phyloP scores from a whole-genome alignment of 192 early-diverging fungal species.

The Mortierella claussenii region DNA sequence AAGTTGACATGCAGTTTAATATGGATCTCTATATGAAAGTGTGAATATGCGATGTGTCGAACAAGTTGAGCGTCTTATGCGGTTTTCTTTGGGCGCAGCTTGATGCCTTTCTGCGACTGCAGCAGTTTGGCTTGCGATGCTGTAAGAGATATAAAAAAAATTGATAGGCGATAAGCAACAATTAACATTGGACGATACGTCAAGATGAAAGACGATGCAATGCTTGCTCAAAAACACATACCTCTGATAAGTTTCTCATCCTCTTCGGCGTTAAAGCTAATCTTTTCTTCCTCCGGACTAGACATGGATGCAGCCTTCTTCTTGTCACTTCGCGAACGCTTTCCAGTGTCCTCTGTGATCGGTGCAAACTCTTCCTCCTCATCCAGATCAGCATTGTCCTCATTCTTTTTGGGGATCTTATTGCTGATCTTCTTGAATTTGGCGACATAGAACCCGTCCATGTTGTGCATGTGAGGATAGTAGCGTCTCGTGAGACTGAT shows the following conservation, averaged over 20 bases:
- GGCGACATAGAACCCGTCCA: slow-evolving; percentile 99
- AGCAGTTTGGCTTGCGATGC: slow-evolving; percentile 50
- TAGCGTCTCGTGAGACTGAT: slow-evolving; percentile 86
- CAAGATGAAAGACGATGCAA: no score
- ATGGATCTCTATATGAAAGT: no score
- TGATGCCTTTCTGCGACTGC: slow-evolving; percentile 47
- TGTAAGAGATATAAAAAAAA: slow-evolving; percentile 5
- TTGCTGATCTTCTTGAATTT: slow-evolving; percentile 97
- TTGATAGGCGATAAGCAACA: not conserved
- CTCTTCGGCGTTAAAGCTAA: slow-evolving; percentile 41
- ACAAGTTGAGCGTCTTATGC: no score
- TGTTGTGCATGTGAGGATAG: slow-evolving; percentile 98
- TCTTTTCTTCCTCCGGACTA: slow-evolving; percentile 13
- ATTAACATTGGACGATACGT: no score
- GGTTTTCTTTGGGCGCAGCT: slow-evolving; percentile 44
- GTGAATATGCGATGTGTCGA: no score
- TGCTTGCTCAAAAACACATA: no score
- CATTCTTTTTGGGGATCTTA: slow-evolving; percentile 68
- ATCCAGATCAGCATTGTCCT: slow-evolving; percentile 51
- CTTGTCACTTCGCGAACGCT: slow-evolving; percentile 38
- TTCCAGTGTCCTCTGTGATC: slow-evolving; percentile 38
- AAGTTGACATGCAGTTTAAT: no score
- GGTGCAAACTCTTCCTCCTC: slow-evolving; percentile 52
- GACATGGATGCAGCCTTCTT: slow-evolving; percentile 6
- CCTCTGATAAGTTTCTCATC: slow-evolving; percentile 43